A percentile compares a stretch with the other conserved stretches of the same genome.
phyloP scores from a whole-genome alignment of 1,284 basidiomycete genomes.

The Tremellales sp. region DNA sequence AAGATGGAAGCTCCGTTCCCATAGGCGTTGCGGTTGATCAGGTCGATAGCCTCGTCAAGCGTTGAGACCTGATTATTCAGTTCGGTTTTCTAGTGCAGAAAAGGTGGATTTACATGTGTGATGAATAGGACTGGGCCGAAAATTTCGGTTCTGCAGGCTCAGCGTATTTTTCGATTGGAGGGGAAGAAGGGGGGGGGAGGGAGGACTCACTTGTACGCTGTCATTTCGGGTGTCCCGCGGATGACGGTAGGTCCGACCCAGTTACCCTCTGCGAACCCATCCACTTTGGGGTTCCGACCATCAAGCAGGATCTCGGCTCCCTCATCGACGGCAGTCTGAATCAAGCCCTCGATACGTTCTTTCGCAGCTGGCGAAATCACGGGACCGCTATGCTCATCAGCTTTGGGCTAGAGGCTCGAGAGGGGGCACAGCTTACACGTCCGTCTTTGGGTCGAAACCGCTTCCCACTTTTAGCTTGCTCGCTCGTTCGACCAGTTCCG shows the following conservation, averaged over 20 bases:
- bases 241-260: constrained; percentile 87
- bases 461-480: constrained; percentile 72
- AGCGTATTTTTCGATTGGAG: background rate
- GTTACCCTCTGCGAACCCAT: constrained; percentile 76
- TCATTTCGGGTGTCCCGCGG: constrained; percentile 71
- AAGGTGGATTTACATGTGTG: constrained; percentile 53
- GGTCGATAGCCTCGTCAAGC: constrained; percentile 79
- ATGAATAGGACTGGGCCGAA: constrained; percentile 85
- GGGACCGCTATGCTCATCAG: constrained; percentile 61
- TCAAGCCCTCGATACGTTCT: constrained; percentile 67
- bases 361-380: constrained; percentile 81
- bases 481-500: constrained; percentile 74
- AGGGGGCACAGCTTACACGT: constrained; percentile 58
- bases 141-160: constrained; percentile 63
- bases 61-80: constrained; percentile 77
- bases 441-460: constrained; percentile 76
- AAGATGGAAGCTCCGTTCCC: constrained; percentile 90
- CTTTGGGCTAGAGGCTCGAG: constrained; percentile 1
- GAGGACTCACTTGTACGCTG: constrained; percentile 59
- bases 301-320: constrained; percentile 83
- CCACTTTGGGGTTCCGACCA: constrained; percentile 64
- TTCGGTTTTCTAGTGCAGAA: constrained; percentile 64
- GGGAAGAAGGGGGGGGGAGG: background rate
- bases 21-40: constrained; percentile 80
- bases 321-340: constrained; percentile 69